Evolutionary conservation across 2,329 filamentous ascomycete species (phyloP).

Genomic region (Penicillium brasilianum): DNA sequence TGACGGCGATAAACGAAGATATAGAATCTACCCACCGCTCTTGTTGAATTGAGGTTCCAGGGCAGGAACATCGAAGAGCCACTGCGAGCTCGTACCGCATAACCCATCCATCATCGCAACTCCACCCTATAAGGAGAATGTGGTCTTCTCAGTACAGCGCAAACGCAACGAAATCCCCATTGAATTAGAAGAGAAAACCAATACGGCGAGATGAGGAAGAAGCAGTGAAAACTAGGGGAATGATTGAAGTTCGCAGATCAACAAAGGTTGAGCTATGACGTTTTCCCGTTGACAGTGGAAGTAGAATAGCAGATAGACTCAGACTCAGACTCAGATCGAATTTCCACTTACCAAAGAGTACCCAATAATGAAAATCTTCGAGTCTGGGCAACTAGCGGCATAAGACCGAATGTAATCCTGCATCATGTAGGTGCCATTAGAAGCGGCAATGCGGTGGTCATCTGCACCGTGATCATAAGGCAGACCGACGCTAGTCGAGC

Average conservation of each 20-base stretch:
- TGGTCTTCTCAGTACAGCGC: not conserved
- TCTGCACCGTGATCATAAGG: conserved; percentile 27
- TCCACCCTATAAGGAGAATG: conserved; percentile 20
- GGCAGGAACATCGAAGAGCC: conserved; percentile 19
- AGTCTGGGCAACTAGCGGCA: conserved; percentile 25
- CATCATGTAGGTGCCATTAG: conserved; percentile 25
- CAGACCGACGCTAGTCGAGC: conserved; percentile 28
- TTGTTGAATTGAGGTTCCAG: conserved; percentile 22
- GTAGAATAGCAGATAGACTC: not conserved
- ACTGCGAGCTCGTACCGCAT: conserved; percentile 31
- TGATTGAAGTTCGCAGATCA: not conserved
- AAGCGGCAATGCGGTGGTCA: conserved; percentile 24
- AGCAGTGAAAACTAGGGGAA: not conserved
- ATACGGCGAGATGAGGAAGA: not conserved
- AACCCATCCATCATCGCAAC: conserved; percentile 31
- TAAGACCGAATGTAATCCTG: conserved; percentile 31
- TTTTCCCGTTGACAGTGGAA: not conserved
- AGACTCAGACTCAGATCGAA: not conserved
- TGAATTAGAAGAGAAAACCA: not conserved
- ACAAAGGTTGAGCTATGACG: not conserved
- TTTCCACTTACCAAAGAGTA: conserved; percentile 28
- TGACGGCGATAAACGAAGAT: not conserved
- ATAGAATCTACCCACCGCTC: conserved; percentile 15
- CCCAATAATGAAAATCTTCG: conserved; percentile 30
- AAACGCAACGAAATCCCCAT: not conserved